Evolutionary conservation across 1,284 basidiomycete genomes (phyloP).

Genomic region (Malassezia equina): DNA sequence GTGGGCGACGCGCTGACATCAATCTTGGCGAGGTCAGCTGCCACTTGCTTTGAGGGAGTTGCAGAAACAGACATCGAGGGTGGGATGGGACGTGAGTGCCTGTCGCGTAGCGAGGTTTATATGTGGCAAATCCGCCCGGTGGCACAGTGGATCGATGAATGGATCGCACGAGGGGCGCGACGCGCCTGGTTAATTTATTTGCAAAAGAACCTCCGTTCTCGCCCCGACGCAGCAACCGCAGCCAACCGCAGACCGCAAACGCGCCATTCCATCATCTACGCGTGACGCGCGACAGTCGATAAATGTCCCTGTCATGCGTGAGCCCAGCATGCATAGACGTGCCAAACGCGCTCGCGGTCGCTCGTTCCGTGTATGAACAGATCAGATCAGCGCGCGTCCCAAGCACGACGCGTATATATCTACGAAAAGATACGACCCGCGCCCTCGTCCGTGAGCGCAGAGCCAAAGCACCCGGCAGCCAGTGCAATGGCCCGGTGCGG

Average conservation of each 20-base stretch:
- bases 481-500: conserved; percentile 16
- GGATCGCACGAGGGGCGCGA: conserved; percentile 1
- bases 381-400: background rate
- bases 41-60: conserved; percentile 47
- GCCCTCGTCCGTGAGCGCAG: conserved; percentile 19
- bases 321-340: background rate
- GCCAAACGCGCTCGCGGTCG: background rate
- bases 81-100: background rate
- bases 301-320: background rate
- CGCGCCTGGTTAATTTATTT: conserved; percentile 1
- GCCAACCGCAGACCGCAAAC: conserved; percentile 2
- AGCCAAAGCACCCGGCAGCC: conserved; percentile 24
- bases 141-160: background rate
- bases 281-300: background rate
- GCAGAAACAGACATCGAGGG: conserved; percentile 11
- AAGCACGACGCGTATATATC: background rate
- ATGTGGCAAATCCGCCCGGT: conserved; percentile 5
- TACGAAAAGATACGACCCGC: conserved; percentile 18
- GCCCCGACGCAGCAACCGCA: background rate
- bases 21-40: conserved; percentile 37
- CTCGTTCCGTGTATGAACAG: background rate
- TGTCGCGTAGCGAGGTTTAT: conserved; percentile 1
- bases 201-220: background rate
- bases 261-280: background rate
- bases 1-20: conserved; percentile 41